A percentile compares a stretch with the other conserved stretches of the same genome.
phyloP scores from a whole-genome alignment of 2,329 filamentous ascomycete species.

The Aspergillus felis region DNA sequence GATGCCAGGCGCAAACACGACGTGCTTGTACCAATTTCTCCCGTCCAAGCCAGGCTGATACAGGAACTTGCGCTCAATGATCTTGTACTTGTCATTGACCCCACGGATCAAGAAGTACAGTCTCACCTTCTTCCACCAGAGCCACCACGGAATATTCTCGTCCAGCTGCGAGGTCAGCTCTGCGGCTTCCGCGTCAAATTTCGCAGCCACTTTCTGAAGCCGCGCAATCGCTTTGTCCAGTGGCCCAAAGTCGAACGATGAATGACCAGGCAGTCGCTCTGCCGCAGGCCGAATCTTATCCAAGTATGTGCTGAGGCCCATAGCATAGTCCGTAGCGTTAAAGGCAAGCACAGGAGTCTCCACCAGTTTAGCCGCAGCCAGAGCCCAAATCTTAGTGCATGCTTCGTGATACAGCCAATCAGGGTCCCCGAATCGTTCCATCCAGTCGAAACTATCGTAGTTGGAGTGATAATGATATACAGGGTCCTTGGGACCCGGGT shows the following conservation, averaged over 20 bases:
- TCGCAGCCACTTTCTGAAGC: conserved; percentile 46
- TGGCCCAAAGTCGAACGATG: conserved; percentile 39
- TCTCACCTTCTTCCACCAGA: conserved; percentile 63
- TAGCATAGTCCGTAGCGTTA: conserved; percentile 62
- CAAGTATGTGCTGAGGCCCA: conserved; percentile 48
- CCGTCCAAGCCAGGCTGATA: conserved; percentile 72
- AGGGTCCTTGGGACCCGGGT: conserved; percentile 38
- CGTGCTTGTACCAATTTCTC: conserved; percentile 87
- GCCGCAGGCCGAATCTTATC: conserved; percentile 26
- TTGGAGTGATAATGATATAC: conserved; percentile 77
- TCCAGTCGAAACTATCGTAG: conserved; percentile 82
- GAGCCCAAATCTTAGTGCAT: conserved; percentile 62
- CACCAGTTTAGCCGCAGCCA: conserved; percentile 59
- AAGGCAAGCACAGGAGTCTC: conserved; percentile 62
- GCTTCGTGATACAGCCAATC: conserved; percentile 58
- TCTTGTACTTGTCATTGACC: conserved; percentile 79
- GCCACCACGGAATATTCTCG: conserved; percentile 70
- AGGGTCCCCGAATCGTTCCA: conserved; percentile 70
- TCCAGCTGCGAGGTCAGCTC: conserved; percentile 47
- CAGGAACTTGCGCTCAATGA: conserved; percentile 75
- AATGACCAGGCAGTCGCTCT: conserved; percentile 19
- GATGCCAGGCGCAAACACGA: conserved; percentile 84
- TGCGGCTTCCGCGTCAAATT: conserved; percentile 51
- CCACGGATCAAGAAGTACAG: conserved; percentile 61
- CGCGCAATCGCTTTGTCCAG: conserved; percentile 48